Conservation (phyloP, 805 yeast species). For the Candida montana region DNA sequence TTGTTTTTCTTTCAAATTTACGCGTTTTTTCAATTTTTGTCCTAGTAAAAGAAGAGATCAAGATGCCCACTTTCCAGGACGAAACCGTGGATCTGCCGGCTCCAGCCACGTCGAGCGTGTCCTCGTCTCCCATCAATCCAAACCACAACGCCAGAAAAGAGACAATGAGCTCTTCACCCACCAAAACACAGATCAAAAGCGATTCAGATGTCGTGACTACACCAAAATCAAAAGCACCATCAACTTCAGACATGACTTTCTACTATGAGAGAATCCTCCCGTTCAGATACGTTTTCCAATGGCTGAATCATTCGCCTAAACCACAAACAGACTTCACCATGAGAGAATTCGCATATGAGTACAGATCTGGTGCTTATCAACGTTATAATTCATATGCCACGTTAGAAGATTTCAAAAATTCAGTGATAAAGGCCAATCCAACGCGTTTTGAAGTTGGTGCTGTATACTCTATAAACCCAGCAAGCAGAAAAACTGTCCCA, state of each 20-base stretch:
- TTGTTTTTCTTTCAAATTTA: too few species aligned
- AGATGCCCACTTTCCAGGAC: conserved; percentile 19
- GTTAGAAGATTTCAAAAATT: conserved; percentile 69
- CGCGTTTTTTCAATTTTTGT: not conserved
- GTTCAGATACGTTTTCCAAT: conserved; percentile 70
- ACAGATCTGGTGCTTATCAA: conserved; percentile 80
- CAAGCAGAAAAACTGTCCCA: conserved; percentile 70
- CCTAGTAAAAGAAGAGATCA: not conserved
- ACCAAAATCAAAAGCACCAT: conserved; percentile 9
- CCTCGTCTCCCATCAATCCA: conserved; percentile 23
- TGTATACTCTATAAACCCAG: conserved; percentile 82
- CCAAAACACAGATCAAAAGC: conserved; percentile 5
- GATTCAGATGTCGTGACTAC: too few species aligned
- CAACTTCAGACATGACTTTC: conserved; percentile 58
- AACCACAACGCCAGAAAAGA: conserved; percentile 9
- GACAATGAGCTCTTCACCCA: conserved; percentile 17
- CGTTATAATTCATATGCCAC: conserved; percentile 75
- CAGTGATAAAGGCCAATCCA: conserved; percentile 71
- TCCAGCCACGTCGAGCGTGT: conserved; percentile 17
- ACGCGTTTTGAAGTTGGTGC: conserved; percentile 95
- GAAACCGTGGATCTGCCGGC: conserved; percentile 11
- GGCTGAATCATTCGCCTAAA: conserved; percentile 83
- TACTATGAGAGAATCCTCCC: conserved; percentile 73
- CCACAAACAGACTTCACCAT: conserved; percentile 73
- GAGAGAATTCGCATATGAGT: conserved; percentile 92